Evolutionary conservation across 305 asterid genomes (phyloP), one percentile per base, ranked within the genome.

Genomic region (Solanum hybrid): DNA sequence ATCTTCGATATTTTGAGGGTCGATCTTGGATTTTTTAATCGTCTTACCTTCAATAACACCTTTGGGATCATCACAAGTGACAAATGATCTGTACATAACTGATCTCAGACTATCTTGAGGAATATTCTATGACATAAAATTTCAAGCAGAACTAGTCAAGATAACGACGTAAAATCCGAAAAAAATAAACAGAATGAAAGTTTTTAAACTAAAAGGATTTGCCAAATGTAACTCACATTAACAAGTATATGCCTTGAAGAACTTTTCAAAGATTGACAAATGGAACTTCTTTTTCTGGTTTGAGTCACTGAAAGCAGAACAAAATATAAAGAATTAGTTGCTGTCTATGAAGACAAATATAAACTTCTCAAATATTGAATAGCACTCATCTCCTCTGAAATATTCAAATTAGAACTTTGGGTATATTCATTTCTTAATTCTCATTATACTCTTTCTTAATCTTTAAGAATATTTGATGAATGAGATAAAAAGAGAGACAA

Each of bases 11-110:
- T 92, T 93, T 18, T 83, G 91, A 33, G 93, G 86, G 51, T 86
- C 89, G 42, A 67, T 89, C 93, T 93, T 94, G 95, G 95, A 92
- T 76, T 87, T 95, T 91, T 89, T 94, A 85, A 83, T 92, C 36
- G 95, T 92, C 92, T 91, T 94, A 11, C 95, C 90, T 42, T 96
- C 98, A 79, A 86, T 94, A 39, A 96, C 94, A 11, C 98, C 98
- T 91, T 92, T 95, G 7, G 97, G 95, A 89, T 94, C 98, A 88
- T 93, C 97, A 39, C 98, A 96, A 11, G 95, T 93, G 92, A 96
- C 91, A 26, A 96, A 94, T 64, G 98, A 94, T 93, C 96, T 92
- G 89, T 94, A 95, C 39, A 90, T 94, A 82, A 76, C 93, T 82
- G 98, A 95, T 94, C 94, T 95, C 39, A 91, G 82, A 31, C 95